phyloP scores from a whole-genome alignment of 2,329 filamentous ascomycete genomes.

The Kalmusia sp. region DNA sequence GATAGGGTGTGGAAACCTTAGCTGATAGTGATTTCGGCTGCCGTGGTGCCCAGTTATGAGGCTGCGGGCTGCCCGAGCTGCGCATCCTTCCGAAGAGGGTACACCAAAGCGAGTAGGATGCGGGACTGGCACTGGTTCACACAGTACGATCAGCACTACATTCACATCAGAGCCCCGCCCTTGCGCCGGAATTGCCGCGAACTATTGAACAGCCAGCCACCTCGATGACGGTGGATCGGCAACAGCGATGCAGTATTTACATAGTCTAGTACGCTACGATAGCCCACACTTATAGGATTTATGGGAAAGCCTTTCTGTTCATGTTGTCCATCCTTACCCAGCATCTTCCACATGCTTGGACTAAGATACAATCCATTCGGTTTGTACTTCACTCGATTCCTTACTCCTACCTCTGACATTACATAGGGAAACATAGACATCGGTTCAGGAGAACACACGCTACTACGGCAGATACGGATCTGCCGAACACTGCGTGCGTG shows the following conservation, averaged over 20 bases:
- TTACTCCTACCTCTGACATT: not conserved
- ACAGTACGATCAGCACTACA: constrained; percentile 3
- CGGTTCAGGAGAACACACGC: not conserved
- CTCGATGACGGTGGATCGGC: not conserved
- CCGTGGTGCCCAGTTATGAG: not conserved
- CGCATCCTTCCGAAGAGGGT: not conserved
- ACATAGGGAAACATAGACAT: constrained; percentile 6
- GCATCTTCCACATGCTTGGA: constrained; percentile 16
- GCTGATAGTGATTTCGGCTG: not conserved
- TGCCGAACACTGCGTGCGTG: not conserved
- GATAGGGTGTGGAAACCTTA: not conserved
- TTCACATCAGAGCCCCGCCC: not conserved
- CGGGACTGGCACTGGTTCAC: too few relatives aligned
- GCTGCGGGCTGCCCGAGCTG: not conserved
- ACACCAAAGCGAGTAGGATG: not conserved
- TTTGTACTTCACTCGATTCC: constrained; percentile 7
- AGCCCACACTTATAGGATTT: not conserved
- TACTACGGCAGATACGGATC: not conserved
- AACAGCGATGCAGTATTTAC: constrained; percentile 9
- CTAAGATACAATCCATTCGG: constrained; percentile 18
- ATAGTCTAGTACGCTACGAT: not conserved
- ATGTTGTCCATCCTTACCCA: constrained; percentile 1
- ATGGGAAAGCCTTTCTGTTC: constrained; percentile 10
- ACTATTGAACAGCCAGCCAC: not conserved
- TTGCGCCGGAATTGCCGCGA: not conserved